Conservation (phyloP, 805 yeast genomes). For the Wickerhamomyces kurtzmanii region DNA sequence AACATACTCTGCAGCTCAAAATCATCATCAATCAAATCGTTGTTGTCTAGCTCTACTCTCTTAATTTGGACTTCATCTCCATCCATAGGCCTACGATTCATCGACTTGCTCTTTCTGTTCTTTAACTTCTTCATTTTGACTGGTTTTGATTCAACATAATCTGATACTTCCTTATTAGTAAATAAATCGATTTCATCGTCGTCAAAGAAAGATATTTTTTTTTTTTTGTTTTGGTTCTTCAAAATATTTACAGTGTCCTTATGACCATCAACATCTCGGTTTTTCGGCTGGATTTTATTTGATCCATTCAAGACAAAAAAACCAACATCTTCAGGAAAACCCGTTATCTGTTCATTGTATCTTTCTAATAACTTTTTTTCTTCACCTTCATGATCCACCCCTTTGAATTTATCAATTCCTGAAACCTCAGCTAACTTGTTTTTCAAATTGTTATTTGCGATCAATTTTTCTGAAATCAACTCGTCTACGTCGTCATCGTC, state of each 20-base stretch:
- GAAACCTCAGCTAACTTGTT: conserved; percentile 7
- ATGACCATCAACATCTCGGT: not conserved
- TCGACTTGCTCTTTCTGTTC: conserved; percentile 10
- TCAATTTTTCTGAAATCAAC: conserved; percentile 11
- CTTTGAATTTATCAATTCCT: conserved; percentile 4
- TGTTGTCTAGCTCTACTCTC: conserved; percentile 17
- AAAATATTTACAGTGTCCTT: too few species aligned
- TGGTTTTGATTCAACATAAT: conserved; percentile 16
- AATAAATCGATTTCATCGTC: conserved; percentile 7
- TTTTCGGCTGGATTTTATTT: not conserved
- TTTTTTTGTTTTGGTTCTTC: not conserved
- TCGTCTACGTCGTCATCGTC: conserved; percentile 15
- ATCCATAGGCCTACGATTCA: too few species aligned
- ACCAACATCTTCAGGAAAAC: conserved; percentile 3
- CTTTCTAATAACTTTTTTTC: conserved; percentile 7
- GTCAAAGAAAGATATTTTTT: conserved; percentile 6
- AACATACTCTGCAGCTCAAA: conserved; percentile 15
- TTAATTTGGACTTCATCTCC: conserved; percentile 13
- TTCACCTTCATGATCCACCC: conserved; percentile 6
- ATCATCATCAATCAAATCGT: conserved; percentile 14
- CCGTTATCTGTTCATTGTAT: conserved; percentile 7
- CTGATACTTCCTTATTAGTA: conserved; percentile 3
- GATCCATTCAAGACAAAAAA: conserved; percentile 10
- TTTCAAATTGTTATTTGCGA: conserved; percentile 7
- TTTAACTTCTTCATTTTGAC: conserved; percentile 20